Percentiles rank a stretch among this genome's conserved stretches.
Evolutionary conservation across 2,329 filamentous ascomycete species (phyloP).

Genomic region (Arthrobotrys iridis): DNA sequence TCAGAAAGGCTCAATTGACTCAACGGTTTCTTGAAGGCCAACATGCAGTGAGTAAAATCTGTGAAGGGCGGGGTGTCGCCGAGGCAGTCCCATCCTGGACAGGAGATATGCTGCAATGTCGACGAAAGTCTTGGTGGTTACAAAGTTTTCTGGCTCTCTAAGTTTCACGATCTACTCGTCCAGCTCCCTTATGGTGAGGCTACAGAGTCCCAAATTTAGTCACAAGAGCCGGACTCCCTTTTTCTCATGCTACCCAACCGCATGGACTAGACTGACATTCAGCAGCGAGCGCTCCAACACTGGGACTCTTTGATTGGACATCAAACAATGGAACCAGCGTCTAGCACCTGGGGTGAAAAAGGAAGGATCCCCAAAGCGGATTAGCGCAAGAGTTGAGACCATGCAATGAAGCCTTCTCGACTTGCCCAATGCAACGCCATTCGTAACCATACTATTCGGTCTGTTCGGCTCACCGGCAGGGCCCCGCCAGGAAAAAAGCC

Average conservation of each 20-base stretch:
- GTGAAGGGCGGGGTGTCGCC: background rate
- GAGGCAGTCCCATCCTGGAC: background rate
- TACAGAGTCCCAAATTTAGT: slow-evolving; percentile 45
- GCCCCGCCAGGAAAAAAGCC: slow-evolving; percentile 5
- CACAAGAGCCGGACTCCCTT: slow-evolving; percentile 22
- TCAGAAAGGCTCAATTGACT: slow-evolving; percentile 4
- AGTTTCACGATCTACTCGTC: background rate
- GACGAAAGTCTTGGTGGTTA: background rate
- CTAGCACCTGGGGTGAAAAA: slow-evolving; percentile 37
- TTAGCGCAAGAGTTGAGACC: background rate
- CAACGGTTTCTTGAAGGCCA: background rate
- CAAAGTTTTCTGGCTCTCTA: background rate
- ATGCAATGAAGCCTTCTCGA: slow-evolving; percentile 35
- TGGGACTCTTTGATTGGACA: slow-evolving; percentile 21
- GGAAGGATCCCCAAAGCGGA: slow-evolving; percentile 27
- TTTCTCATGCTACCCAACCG: slow-evolving; percentile 42
- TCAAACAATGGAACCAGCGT: slow-evolving; percentile 23
- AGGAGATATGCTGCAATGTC: background rate
- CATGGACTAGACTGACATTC: slow-evolving; percentile 19
- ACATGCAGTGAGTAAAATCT: background rate
- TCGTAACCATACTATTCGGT: slow-evolving; percentile 18
- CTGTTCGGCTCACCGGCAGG: slow-evolving; percentile 27
- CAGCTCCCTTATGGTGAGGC: background rate
- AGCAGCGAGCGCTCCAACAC: slow-evolving; percentile 4
- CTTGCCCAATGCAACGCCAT: slow-evolving; percentile 50